Percentiles rank a stretch among this genome's conserved stretches.
Evolutionary conservation across 108 stramenopile genomes (phyloP).

Genomic region (Nitzschia palea): DNA sequence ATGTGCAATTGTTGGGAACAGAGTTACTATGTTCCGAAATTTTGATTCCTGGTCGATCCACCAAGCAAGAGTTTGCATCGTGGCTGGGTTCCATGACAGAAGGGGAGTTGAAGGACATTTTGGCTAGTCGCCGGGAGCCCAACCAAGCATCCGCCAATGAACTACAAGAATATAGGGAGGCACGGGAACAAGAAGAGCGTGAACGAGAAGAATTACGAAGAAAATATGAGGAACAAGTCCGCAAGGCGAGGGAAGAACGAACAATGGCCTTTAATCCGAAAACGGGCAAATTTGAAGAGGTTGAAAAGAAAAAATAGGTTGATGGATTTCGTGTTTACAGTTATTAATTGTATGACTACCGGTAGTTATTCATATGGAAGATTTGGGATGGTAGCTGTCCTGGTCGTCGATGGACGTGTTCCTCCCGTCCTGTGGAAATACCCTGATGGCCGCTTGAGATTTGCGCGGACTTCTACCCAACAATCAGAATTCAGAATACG

Average conservation of each 20-base stretch:
- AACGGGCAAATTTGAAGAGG: constrained; percentile 68
- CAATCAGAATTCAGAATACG: constrained; percentile 55
- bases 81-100: constrained; percentile 77
- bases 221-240: constrained; percentile 61
- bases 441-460: constrained; percentile 64
- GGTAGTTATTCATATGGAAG: constrained; percentile 58
- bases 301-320: constrained; percentile 16
- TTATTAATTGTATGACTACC: background rate
- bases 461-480: constrained; percentile 84
- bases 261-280: constrained; percentile 71
- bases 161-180: constrained; percentile 47
- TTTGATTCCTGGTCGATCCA: constrained; percentile 60
- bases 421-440: constrained; percentile 41
- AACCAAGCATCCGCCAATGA: constrained; percentile 56
- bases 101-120: constrained; percentile 64
- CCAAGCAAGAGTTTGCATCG: constrained; percentile 69
- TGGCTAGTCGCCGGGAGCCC: constrained; percentile 63
- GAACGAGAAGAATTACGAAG: constrained; percentile 46
- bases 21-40: constrained; percentile 79
- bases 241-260: constrained; percentile 64
- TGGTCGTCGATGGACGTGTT: background rate
- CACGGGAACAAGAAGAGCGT: constrained; percentile 40
- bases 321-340: background rate
- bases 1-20: constrained; percentile 78
- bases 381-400: constrained; percentile 64